Percentiles rank a stretch among this genome's conserved stretches.
These are phyloP conservation scores for Hibiscus trionum DNA, from an alignment of 345 rosid species.

Conservation along the genomic window DNA sequence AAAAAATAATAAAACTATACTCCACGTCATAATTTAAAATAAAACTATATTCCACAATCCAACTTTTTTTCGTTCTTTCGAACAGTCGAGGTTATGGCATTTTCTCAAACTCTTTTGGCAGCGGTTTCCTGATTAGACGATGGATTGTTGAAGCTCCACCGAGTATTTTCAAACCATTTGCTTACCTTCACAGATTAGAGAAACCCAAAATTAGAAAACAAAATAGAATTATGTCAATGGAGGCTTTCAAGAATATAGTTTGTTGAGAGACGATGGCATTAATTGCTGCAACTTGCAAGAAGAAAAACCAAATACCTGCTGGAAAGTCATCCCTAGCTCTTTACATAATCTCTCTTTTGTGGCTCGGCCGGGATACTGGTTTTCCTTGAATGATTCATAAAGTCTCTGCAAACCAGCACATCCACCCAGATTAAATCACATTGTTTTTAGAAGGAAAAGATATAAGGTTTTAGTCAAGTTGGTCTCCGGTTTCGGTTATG, in stretches of 20 bases:
- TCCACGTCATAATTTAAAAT: no score
- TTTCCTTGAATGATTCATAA: slow-evolving; percentile 37
- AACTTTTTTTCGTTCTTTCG: background rate
- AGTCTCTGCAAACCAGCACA: slow-evolving; percentile 44
- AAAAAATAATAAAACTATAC: no score
- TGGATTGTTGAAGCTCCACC: slow-evolving; percentile 64
- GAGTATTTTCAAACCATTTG: slow-evolving; percentile 79
- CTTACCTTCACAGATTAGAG: slow-evolving; percentile 36
- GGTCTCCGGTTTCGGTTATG: no score
- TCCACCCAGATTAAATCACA: background rate
- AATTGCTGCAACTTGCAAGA: no score
- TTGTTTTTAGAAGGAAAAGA: background rate
- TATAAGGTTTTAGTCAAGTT: background rate
- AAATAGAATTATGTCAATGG: background rate
- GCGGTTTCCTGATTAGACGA: slow-evolving; percentile 15
- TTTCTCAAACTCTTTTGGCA: slow-evolving; percentile 17
- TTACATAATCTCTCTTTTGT: slow-evolving; percentile 49
- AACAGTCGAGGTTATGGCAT: slow-evolving; percentile 11
- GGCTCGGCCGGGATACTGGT: slow-evolving; percentile 63
- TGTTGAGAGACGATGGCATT: no score
- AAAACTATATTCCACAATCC: no score
- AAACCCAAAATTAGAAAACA: background rate
- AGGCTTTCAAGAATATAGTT: no score
- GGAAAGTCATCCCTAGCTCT: slow-evolving; percentile 43
- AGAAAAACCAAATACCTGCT: slow-evolving; percentile 27